A percentile compares a stretch with the other conserved stretches of the same genome.
Conservation (phyloP, 768 basidiomycete species). For the Leccinum boreale region DNA sequence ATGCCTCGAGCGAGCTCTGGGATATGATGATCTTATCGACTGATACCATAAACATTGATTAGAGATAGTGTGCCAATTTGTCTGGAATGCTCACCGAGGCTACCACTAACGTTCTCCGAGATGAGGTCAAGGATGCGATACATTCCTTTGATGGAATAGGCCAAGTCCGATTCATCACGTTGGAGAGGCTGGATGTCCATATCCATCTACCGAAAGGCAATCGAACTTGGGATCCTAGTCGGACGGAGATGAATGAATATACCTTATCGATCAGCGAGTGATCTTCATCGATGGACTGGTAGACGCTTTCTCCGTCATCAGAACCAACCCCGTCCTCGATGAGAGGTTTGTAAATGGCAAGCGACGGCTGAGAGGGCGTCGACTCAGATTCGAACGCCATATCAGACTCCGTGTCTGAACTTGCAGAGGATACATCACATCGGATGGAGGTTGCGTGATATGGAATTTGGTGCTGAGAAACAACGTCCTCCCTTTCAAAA, state of each 20-base stretch:
- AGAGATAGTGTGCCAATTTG: neutral
- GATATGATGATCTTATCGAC: slow-evolving; percentile 64
- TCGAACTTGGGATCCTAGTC: neutral
- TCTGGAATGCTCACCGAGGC: slow-evolving; percentile 39
- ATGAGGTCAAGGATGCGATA: slow-evolving; percentile 54
- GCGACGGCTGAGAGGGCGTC: slow-evolving; percentile 3
- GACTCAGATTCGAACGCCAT: neutral
- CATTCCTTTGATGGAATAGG: slow-evolving; percentile 40
- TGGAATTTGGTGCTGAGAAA: neutral
- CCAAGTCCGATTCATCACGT: slow-evolving; percentile 20
- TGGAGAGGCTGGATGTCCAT: slow-evolving; percentile 2
- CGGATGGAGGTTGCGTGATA: neutral
- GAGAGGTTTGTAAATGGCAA: neutral
- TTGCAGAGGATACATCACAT: neutral
- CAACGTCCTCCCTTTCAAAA: neutral
- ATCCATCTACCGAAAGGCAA: slow-evolving; percentile 18
- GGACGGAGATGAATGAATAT: neutral
- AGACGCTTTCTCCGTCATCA: slow-evolving; percentile 12
- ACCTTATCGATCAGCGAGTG: slow-evolving; percentile 6
- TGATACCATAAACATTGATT: slow-evolving; percentile 17
- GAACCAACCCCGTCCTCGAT: neutral
- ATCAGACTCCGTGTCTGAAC: slow-evolving; percentile 3
- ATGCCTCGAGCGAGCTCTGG: slow-evolving; percentile 44
- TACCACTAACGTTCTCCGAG: slow-evolving; percentile 47
- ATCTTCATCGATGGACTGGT: slow-evolving; percentile 13